Base-by-base conservation (phyloP, 768 basidiomycete genomes). In the Candolleomyces eurysporus region DNA sequence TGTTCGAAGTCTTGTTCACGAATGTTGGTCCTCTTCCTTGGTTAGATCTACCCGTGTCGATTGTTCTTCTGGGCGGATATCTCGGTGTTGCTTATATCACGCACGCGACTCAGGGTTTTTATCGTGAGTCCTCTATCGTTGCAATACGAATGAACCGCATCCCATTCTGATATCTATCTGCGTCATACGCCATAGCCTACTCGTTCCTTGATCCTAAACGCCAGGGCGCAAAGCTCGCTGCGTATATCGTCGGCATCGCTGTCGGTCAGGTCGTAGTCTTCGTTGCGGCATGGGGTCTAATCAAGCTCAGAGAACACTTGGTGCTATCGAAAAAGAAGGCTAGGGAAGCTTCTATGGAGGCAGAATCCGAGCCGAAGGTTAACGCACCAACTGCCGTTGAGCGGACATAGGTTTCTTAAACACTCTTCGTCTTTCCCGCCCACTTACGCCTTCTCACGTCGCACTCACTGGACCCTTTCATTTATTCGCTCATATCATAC, bases 51-150 rank as follows among this genome's bases (percentile, higher is more conserved):
- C 72, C 78, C 2, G 66, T 79, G 40, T 73, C 79, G 26, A 50
- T 89, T 16, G 16, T 87, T 11, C 63, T 85, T 19, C 80, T 90
- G 10, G 83, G 64, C 0, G 66, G 72, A 3, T 92, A 91, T 66
- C 72, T 91, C 17, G 87, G 81, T 22, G 73, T 91, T 0, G 89
- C 89, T 11, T 92, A 91, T 65, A 79, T 92, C 57, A 89, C 88
- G 0, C 65, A 79, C 52, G 82, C 73, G 0, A 81, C 82, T 0
- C 86, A 88, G 66, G 82, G 83, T 0, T 81, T 88, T 66, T 91
- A 91, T 68, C 70, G 89, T 91, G 63, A 57, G 86, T 78, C 43
- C 36, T 21, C 22, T 19, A 9, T 26, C 39, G 22, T 40, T 54
- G 40, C 39, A 19, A 17, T 31, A 19, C 21, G 22, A n/a, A 40